phyloP scores from a whole-genome alignment of 176 grass and related monocot genomes.

The Musa troglodytarum region DNA sequence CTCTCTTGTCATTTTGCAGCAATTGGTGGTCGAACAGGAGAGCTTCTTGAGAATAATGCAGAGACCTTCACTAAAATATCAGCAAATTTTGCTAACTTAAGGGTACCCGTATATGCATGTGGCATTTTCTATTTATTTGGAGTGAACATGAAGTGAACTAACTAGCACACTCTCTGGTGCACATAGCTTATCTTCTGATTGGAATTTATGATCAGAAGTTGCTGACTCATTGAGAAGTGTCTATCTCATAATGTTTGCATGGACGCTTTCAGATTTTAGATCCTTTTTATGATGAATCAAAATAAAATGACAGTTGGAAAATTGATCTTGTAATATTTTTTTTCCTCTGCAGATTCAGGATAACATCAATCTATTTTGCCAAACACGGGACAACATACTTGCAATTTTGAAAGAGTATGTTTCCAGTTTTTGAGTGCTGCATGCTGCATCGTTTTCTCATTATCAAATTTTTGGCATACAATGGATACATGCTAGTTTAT shows the following conservation, averaged over 20 bases:
- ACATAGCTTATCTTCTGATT: neutral
- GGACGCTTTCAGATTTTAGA: neutral
- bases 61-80: slow-evolving; percentile 50
- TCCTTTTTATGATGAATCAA: neutral
- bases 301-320: neutral
- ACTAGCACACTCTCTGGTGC: neutral
- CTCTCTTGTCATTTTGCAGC: slow-evolving; percentile 29
- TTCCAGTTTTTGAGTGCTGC: neutral
- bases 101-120: slow-evolving; percentile 21
- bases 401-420: slow-evolving; percentile 22
- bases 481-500: neutral
- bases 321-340: neutral
- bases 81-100: slow-evolving; percentile 47
- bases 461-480: neutral
- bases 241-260: neutral
- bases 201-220: neutral
- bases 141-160: neutral
- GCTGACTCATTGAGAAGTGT: neutral
- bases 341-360: slow-evolving; percentile 15
- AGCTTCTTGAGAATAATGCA: slow-evolving; percentile 51
- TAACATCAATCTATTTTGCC: slow-evolving; percentile 17
- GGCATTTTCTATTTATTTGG: neutral
- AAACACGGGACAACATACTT: slow-evolving; percentile 15
- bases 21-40: slow-evolving; percentile 55
- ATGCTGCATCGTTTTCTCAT: neutral